phyloP scores from a whole-genome alignment of 805 yeast species.

The Ogataea nonfermentans region DNA sequence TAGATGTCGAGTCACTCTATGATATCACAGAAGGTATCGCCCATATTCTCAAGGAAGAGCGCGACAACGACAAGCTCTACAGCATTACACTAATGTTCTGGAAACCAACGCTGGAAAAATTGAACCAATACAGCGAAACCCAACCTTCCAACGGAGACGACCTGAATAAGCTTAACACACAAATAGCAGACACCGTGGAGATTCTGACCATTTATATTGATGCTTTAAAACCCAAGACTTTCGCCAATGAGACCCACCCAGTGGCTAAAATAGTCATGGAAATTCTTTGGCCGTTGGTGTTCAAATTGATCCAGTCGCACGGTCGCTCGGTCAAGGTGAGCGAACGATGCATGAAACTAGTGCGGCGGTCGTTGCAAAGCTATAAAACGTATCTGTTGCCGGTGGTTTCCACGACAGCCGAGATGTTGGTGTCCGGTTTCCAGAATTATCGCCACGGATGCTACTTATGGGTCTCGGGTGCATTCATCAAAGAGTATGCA shows the following conservation, averaged over 20 bases:
- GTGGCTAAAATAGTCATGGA: conserved; percentile 52
- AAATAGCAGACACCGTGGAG: conserved; percentile 74
- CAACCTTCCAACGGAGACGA: conserved; percentile 15
- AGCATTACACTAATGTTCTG: conserved; percentile 61
- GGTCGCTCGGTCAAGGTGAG: conserved; percentile 64
- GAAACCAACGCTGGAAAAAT: conserved; percentile 56
- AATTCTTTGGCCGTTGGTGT: conserved; percentile 56
- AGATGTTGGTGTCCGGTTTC: conserved; percentile 67
- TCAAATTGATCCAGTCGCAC: conserved; percentile 46
- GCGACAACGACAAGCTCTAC: conserved; percentile 46
- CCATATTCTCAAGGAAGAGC: conserved; percentile 67
- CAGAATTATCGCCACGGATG: conserved; percentile 70
- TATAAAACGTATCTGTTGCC: conserved; percentile 56
- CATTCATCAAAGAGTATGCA: conserved; percentile 70
- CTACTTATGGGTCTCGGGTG: conserved; percentile 87
- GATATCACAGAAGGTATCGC: conserved; percentile 90
- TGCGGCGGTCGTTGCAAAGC: conserved; percentile 63
- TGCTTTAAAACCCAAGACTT: conserved; percentile 48
- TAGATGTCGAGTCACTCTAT: conserved; percentile 67
- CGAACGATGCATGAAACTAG: conserved; percentile 69
- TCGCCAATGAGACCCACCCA: conserved; percentile 42
- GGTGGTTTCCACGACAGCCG: conserved; percentile 62
- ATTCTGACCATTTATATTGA: conserved; percentile 59
- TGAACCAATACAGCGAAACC: conserved; percentile 28
- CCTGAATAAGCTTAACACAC: conserved; percentile 38